Evolutionary conservation across 805 yeast genomes (phyloP), one percentile per base, ranked within the genome.

Genomic region (Torulaspora quercuum): DNA sequence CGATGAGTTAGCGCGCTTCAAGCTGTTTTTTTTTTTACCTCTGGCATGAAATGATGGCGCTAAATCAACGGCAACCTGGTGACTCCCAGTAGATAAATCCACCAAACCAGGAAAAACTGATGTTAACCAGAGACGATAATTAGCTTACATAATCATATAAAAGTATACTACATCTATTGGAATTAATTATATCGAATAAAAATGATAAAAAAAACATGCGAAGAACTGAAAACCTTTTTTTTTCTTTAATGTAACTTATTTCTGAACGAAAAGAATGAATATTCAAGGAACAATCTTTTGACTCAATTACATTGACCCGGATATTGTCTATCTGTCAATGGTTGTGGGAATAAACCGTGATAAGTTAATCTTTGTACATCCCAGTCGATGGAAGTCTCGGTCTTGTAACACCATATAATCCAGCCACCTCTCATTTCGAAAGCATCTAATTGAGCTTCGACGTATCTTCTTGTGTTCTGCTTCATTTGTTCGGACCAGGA

Each of bases 391-490:
- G 85, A 69, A 48, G 63, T 64, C 64, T 89, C 96, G 17, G 95
- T 83, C 70, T 88, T 89, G 82, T 86, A 88, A 60, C 82, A 76
- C 97, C 97, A 89, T 69, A 84, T 82, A 40, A 86, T 75, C 96
- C 96, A 89, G 20, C 97, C 97, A 22, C 70, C 73, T 41, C 77
- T 72, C 50, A 72, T 73, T 52, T 80, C 85, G 55, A 70, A 80
- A 1, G 95, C 86, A 57, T 89, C 95, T 55, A 89, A 67, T 70
- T 89, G 96, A 32, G 95, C 95, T 67, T 89, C 96, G 33, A 88
- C 69, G 57, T 70, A 87, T 50, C 67, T 71, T 61, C 95, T 78
- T 30, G 80, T 75, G 46, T 76, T 68, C 15, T 51, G 53, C 57
- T 72, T 76, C 53, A 74, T 72, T 25, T 73, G 72, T 7, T 65